Evolutionary conservation across 176 grass and related monocot species (phyloP), one percentile per base, ranked within the genome.

Genomic region (Eragrostis curvula): DNA sequence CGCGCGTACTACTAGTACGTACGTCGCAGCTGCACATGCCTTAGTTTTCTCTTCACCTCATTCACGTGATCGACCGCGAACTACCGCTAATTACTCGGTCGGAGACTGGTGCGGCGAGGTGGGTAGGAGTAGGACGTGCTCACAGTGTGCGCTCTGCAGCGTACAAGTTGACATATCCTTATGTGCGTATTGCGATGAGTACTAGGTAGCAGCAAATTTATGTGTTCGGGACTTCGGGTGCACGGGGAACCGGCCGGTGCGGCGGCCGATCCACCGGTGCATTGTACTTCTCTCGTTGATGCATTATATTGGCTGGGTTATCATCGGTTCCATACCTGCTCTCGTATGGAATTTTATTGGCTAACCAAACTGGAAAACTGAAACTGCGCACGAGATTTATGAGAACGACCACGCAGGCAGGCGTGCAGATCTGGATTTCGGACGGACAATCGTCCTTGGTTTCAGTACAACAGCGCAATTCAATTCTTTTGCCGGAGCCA

Each of bases 401-500:
- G 27, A 13, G 9, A 50, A 25, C 2, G 15, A 39, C 25, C 0
- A 8, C 32, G 30, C n/a, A 21, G 16, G 40, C 21, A 30, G 13
- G 63, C 17, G 41, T 27, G 42, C 45, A 73, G 56, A 70, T 65
- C 75, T 62, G 77, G 44, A 65, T 15, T 46, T 73, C 45, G 36
- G 32, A 52, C 45, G 36, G 32, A 52, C 57, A 16, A 80, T 28
- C 76, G 84, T 80, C 84, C 84, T 86, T 56, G 76, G 23, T 56
- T 73, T 80, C 84, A 79, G 84, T 73, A 79, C 76, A 63, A 30
- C 66, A 29, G 36, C 18, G 76, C 18, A 45, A 86, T 80, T 86
- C 17, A 86, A 80, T 80, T 80, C 57, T 58, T 45, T 72, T 17
- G 47, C 68, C 68, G 47, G 77, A 47, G 32, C 68, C 58, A 39